phyloP scores from a whole-genome alignment of 768 basidiomycete species.

The Piloderma croceum region DNA sequence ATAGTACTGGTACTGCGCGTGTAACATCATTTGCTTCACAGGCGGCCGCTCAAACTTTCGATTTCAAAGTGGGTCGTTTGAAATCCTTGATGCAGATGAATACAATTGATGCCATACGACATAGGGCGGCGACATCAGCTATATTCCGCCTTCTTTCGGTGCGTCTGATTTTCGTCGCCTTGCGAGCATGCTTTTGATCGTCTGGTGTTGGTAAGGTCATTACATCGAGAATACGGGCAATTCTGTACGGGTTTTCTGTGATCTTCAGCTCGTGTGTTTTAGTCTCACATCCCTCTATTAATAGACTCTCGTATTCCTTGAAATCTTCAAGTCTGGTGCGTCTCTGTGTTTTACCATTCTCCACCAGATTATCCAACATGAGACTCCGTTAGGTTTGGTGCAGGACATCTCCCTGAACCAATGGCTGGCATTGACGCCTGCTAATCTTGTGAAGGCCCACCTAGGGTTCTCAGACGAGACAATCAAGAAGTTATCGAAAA shows the following conservation, averaged over 20 bases:
- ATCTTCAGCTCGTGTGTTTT: constrained; percentile 37
- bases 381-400: constrained; percentile 9
- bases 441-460: constrained; percentile 41
- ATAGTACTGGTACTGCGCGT: constrained; percentile 47
- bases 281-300: constrained; percentile 2
- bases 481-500: constrained; percentile 32
- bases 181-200: not conserved
- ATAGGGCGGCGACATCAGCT: constrained; percentile 58
- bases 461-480: constrained; percentile 35
- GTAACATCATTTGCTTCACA: constrained; percentile 52
- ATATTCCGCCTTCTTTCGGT: constrained; percentile 56
- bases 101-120: not conserved
- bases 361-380: constrained; percentile 43
- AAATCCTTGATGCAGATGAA: not conserved
- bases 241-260: constrained; percentile 41
- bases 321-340: constrained; percentile 8
- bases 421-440: constrained; percentile 45
- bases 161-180: constrained; percentile 3
- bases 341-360: constrained; percentile 22
- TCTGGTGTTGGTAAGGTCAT: constrained; percentile 29
- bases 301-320: constrained; percentile 26
- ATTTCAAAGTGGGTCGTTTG: constrained; percentile 40
- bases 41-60: constrained; percentile 51
- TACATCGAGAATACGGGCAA: constrained; percentile 53
- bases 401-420: constrained; percentile 16